Evolutionary conservation across 257 asterid species (phyloP), one percentile per base, ranked within the genome.

Genomic region (Solanum pinnatisectum): DNA sequence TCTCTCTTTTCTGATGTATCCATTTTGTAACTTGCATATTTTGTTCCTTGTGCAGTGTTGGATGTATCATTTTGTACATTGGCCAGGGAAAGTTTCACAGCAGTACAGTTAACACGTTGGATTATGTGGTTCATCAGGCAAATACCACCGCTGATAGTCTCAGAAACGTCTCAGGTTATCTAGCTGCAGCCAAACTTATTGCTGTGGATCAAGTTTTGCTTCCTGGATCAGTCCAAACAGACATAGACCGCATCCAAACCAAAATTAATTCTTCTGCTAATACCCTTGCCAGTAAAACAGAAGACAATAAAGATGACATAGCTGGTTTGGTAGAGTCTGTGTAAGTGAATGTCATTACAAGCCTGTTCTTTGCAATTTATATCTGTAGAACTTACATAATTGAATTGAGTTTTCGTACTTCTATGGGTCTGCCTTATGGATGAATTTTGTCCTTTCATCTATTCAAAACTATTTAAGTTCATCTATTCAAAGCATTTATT

Each of bases 181-280:
- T 96, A n/a, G 89, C 95, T 14, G 94, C 98, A 16, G 99, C 99
- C 77, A 95, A 94, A 91, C 94, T 91, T 84, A 88, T 94, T 68
- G 78, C 82, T 36, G 95, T 96, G 86, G 94, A 93, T 87, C 95
- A 91, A 91, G 91, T 92, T 89, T 68, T 91, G 46, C 93, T 97
- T 82, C 96, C 98, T 83, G 74, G 92, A 78, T 93, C 90, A 84
- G 95, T 95, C 63, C 96, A 94, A 90, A 59, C 91, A n/a, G 98
- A 95, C 90, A 96, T 97, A 18, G 98, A 97, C 88, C 85, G 77
- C 74, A 94, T 94, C 87, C 98, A 92, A 76, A 88, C 87, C 89
- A 95, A 87, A 94, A 92, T 97, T 71, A 91, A 94, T 90, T 94
- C 98, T 77, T 91, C 99, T 27, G 96, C 99, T 78, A 89, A 39